These are phyloP conservation scores for Candida sithepensis DNA, from an alignment of 805 yeast species.

Conservation along the genomic window DNA sequence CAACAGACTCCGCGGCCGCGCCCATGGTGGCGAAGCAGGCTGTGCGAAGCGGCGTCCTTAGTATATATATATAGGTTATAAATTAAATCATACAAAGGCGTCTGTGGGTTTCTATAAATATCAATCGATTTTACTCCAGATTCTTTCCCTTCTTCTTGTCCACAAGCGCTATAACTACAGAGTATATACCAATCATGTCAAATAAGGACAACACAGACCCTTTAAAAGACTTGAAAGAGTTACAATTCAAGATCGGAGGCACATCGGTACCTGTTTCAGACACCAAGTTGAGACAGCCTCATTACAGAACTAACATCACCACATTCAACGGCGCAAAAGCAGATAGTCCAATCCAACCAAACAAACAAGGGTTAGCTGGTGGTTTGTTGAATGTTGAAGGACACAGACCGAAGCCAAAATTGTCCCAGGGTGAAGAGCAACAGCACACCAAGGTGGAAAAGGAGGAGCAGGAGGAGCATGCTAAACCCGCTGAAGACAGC, in stretches of 20 bases:
- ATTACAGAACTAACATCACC: conserved; percentile 5
- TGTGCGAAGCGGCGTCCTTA: no score
- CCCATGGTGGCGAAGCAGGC: no score
- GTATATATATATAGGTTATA: no score
- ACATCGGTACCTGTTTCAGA: conserved; percentile 5
- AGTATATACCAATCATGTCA: background rate
- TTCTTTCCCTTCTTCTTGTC: background rate
- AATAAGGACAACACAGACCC: conserved; percentile 8
- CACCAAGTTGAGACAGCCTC: conserved; percentile 6
- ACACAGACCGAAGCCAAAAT: conserved; percentile 13
- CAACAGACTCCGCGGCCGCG: no score
- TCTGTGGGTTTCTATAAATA: no score
- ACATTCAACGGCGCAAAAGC: background rate
- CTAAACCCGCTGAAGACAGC: no score
- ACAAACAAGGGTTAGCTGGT: background rate
- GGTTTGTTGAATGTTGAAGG: conserved; percentile 10
- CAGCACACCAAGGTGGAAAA: background rate
- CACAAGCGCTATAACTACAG: background rate
- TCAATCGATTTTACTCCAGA: no score
- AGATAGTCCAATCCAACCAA: background rate
- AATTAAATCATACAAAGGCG: no score
- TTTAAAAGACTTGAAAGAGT: conserved; percentile 3
- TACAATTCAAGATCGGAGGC: conserved; percentile 7
- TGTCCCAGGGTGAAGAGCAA: background rate
- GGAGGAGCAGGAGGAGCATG: background rate